Base-by-base conservation (phyloP, 2,329 filamentous ascomycete species). In the Magnaporthiopsis incrustans region DNA sequence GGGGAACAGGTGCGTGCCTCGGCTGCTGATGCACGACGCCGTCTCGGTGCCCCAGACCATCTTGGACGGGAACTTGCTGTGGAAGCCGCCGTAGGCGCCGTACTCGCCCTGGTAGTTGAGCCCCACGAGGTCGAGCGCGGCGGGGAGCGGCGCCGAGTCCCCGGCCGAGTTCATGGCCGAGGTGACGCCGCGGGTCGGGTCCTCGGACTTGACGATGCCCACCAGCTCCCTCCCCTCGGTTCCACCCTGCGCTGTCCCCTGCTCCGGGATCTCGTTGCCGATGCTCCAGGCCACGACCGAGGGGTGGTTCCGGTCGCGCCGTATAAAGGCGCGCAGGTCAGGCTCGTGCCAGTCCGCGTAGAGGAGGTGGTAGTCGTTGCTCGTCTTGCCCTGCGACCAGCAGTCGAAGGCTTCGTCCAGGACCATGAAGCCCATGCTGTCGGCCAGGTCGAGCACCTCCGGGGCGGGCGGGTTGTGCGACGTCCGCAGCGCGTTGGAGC, bases 31-130 rank as follows among this genome's bases (percentile, higher is more conserved):
- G 0, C 75, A 72, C 1, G 82, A 80, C 0, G 79, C 72, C 25
- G 73, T 74, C 71, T 82, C 80, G 65, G 70, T 77, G 61, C 70
- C 71, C 66, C 75, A 74, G 65, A 82, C 71, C 70, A 84, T 74
- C 71, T 82, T 83, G 61, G 78, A 69, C 0, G 80, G 81, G 66
- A 75, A 82, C 4, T 69, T 69, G 26, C 68, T 65, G 68, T 79
- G 79, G 72, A 82, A 85, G 63, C 68, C 72, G 30, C 64, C 56
- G 6, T 64, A 63, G 59, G 68, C 68, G 12, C 74, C 73, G 3
- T 82, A 82, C 62, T 82, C 80, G 62, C 82, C 82, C 68, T 85
- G 82, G 71, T 85, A 85, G 72, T 85, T 85, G 7, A 85, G 69
- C 26, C 78, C 77, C 22, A 80, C 70, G 58, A 84, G 73, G 67